Percentiles rank a stretch among this genome's conserved stretches.
Conservation (phyloP, 2,329 filamentous ascomycete genomes). For the Cercospora nicotianae region DNA sequence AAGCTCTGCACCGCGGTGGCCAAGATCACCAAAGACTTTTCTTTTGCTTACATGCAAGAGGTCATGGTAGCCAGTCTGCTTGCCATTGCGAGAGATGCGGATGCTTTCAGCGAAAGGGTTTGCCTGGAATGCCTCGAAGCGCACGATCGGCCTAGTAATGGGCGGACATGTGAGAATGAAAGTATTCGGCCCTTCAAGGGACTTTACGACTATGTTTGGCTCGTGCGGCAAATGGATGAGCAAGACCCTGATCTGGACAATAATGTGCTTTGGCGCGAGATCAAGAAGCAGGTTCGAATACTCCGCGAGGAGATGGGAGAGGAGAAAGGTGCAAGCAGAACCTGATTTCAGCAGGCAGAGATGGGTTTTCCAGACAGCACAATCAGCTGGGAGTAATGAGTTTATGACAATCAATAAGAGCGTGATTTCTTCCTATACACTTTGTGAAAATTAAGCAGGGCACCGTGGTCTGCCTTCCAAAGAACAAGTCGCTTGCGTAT, state of each 20-base stretch:
- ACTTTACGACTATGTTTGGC: conserved; percentile 35
- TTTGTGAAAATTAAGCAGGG: neutral
- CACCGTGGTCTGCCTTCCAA: neutral
- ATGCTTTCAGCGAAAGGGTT: conserved; percentile 40
- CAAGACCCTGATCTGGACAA: conserved; percentile 50
- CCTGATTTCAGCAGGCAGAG: neutral
- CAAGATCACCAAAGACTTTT: conserved; percentile 63
- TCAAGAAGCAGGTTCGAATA: conserved; percentile 63
- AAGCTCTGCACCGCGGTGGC: conserved; percentile 60
- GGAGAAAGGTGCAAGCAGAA: conserved; percentile 20
- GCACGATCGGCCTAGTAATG: conserved; percentile 25
- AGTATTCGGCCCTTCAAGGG: conserved; percentile 30
- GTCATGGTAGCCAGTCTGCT: conserved; percentile 65
- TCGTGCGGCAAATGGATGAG: conserved; percentile 35
- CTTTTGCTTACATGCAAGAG: conserved; percentile 70
- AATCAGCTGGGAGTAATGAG: neutral
- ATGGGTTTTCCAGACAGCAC: neutral
- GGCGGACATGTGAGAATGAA: conserved; percentile 29
- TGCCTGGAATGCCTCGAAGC: conserved; percentile 35
- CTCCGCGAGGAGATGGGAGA: conserved; percentile 59
- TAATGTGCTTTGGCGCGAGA: conserved; percentile 60
- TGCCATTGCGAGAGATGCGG: conserved; percentile 54
- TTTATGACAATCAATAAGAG: neutral
- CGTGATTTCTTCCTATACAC: neutral
- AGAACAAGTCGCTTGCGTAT: neutral